Evolutionary conservation across 2,329 filamentous ascomycete genomes (phyloP).

Genomic region (Chrysosporium queenslandicum): DNA sequence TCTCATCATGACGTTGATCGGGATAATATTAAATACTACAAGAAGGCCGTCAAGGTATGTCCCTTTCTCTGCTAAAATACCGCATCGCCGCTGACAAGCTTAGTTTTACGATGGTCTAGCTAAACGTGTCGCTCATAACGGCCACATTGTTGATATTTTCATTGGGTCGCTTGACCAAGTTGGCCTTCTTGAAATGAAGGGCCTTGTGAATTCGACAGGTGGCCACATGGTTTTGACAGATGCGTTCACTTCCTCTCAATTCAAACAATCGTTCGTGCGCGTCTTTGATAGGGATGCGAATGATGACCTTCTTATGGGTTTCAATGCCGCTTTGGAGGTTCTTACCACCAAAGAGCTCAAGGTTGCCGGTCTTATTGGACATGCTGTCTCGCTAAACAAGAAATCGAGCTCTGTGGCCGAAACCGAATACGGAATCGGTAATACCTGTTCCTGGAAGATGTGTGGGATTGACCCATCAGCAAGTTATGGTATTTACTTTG

Average conservation of each 20-base stretch:
- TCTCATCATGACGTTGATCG: constrained; percentile 98
- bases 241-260: constrained; percentile 98
- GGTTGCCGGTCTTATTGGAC: constrained; percentile 92
- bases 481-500: constrained; percentile 94
- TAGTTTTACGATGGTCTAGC: constrained; percentile 91
- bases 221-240: constrained; percentile 98
- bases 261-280: constrained; percentile 95
- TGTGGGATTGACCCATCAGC: constrained; percentile 90
- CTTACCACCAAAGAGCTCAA: constrained; percentile 97
- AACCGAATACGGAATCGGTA: constrained; percentile 95
- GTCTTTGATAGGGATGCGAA: constrained; percentile 95
- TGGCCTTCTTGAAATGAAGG: constrained; percentile 95
- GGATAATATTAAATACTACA: constrained; percentile 99
- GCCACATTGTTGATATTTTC: constrained; percentile 95
- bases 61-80: not conserved
- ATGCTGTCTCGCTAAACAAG: constrained; percentile 94
- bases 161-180: constrained; percentile 96
- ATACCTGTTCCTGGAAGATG: constrained; percentile 99
- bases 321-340: constrained; percentile 92
- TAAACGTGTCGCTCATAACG: constrained; percentile 90
- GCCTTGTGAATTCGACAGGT: constrained; percentile 86
- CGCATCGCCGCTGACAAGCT: constrained; percentile 19
- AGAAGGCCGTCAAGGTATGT: constrained; percentile 86
- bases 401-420: constrained; percentile 95
- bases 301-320: constrained; percentile 93